Percentiles rank a stretch among this genome's conserved stretches.
These are phyloP conservation scores for Cercospora citrullina DNA, from an alignment of 2,329 filamentous ascomycete genomes.

Conservation along the genomic window DNA sequence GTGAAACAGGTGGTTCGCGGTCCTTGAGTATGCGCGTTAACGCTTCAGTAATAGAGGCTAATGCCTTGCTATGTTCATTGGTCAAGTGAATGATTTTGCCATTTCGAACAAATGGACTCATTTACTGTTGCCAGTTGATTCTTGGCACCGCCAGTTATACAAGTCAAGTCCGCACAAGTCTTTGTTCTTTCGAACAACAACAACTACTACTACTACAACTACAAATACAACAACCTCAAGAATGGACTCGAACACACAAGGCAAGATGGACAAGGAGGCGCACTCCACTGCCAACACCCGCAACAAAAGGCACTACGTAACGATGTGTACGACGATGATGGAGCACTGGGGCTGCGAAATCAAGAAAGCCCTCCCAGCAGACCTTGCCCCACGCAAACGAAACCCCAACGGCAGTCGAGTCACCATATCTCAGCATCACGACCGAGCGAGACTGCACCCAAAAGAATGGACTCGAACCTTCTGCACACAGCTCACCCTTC, in stretches of 20 bases:
- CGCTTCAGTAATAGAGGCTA: neutral
- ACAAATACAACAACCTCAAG: neutral
- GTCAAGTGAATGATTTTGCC: too few species aligned
- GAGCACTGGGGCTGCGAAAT: neutral
- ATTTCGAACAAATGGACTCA: too few species aligned
- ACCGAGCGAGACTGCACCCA: neutral
- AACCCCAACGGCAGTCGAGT: neutral
- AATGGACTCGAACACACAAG: neutral
- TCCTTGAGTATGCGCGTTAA: neutral
- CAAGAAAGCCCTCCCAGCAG: neutral
- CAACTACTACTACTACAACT: too few species aligned
- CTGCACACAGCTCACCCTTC: neutral
- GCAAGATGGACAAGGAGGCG: neutral
- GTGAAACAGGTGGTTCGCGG: neutral
- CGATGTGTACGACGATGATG: neutral
- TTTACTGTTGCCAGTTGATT: neutral
- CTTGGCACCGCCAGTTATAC: neutral
- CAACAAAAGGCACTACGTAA: neutral
- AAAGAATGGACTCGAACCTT: neutral
- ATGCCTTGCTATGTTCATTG: too few species aligned
- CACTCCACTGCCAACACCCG: neutral
- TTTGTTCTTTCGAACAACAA: neutral
- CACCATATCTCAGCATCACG: neutral
- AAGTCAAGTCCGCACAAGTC: neutral
- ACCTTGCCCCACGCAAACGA: neutral